Percentiles rank a stretch among this genome's conserved stretches.
phyloP scores from a whole-genome alignment of 2,329 filamentous ascomycete genomes.

The Boeremia lycopersici region DNA sequence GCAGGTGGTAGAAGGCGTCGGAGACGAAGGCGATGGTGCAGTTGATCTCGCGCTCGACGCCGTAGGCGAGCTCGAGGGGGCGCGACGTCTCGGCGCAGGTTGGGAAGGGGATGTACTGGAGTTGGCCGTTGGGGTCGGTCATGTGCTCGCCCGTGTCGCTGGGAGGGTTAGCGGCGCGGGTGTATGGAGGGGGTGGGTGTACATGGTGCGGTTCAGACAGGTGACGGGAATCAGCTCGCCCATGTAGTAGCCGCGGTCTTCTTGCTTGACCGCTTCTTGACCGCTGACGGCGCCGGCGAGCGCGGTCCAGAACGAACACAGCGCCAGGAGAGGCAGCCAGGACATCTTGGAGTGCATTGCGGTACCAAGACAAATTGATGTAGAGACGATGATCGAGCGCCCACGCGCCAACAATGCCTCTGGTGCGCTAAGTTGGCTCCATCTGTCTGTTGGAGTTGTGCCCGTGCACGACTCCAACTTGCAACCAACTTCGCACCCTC shows the following conservation, averaged over 20 bases:
- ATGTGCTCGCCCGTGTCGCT: conserved; percentile 92
- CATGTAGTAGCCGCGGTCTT: conserved; percentile 52
- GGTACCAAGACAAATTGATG: too few species aligned
- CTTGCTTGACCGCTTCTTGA: conserved; percentile 50
- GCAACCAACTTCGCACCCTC: too few species aligned
- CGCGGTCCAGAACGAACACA: conserved; percentile 38
- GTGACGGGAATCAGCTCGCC: conserved; percentile 58
- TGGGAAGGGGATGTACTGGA: conserved; percentile 92
- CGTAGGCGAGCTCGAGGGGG: conserved; percentile 86
- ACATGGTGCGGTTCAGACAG: conserved; percentile 60
- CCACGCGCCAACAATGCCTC: conserved; percentile 2
- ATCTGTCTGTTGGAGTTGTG: conserved; percentile 6
- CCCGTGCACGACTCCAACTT: background rate
- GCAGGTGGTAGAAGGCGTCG: conserved; percentile 82
- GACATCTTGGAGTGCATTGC: background rate
- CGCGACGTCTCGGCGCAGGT: conserved; percentile 84
- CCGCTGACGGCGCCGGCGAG: conserved; percentile 47
- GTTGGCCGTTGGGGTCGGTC: conserved; percentile 76
- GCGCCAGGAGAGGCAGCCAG: conserved; percentile 37
- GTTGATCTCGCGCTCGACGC: conserved; percentile 78
- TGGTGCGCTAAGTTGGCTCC: background rate
- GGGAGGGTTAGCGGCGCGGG: conserved; percentile 11
- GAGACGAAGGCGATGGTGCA: conserved; percentile 79
- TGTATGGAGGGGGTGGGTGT: conserved; percentile 22
- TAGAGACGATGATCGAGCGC: too few species aligned